A percentile compares a stretch with the other conserved stretches of the same genome.
Evolutionary conservation across 768 basidiomycete genomes (phyloP).

Genomic region (Hebeloma cylindrosporum): DNA sequence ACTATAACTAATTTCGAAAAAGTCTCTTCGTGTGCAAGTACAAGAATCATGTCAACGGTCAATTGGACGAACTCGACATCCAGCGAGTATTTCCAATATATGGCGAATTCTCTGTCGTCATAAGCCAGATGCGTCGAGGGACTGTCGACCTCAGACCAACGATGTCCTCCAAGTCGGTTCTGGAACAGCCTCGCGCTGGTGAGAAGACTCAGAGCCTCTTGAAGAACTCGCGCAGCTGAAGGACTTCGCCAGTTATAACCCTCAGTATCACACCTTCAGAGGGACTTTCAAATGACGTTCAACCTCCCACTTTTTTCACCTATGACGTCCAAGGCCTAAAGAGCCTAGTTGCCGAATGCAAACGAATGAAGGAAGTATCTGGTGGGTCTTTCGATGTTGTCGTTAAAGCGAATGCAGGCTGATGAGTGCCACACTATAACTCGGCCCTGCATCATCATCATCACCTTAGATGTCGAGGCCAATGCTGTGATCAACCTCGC

Average conservation of each 20-base stretch:
- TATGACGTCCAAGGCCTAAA: constrained; percentile 48
- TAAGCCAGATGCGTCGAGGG: constrained; percentile 51
- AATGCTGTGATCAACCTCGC: constrained; percentile 26
- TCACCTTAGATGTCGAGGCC: constrained; percentile 20
- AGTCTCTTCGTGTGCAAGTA: constrained; percentile 53
- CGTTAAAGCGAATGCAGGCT: too few species aligned
- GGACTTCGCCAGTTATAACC: constrained; percentile 42
- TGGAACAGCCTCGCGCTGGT: constrained; percentile 45
- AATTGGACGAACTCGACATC: constrained; percentile 38
- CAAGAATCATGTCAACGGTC: constrained; percentile 27
- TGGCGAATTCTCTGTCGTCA: constrained; percentile 50
- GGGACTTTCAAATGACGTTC: constrained; percentile 22
- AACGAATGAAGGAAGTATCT: constrained; percentile 49
- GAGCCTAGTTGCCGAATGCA: constrained; percentile 53
- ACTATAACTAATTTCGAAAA: constrained; percentile 11
- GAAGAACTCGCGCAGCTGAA: not conserved
- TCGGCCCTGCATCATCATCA: not conserved
- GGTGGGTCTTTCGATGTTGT: constrained; percentile 43
- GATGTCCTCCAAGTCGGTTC: constrained; percentile 20
- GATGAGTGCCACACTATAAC: too few species aligned
- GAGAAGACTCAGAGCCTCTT: constrained; percentile 6
- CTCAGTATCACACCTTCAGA: constrained; percentile 53
- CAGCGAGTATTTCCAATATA: constrained; percentile 59
- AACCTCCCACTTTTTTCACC: constrained; percentile 46
- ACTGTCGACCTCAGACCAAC: constrained; percentile 34